Percentiles rank a stretch among this genome's conserved stretches.
These are phyloP conservation scores for Nymphaea thermarum DNA, from an alignment of 164 flowering plant genomes.

Conservation along the genomic window DNA sequence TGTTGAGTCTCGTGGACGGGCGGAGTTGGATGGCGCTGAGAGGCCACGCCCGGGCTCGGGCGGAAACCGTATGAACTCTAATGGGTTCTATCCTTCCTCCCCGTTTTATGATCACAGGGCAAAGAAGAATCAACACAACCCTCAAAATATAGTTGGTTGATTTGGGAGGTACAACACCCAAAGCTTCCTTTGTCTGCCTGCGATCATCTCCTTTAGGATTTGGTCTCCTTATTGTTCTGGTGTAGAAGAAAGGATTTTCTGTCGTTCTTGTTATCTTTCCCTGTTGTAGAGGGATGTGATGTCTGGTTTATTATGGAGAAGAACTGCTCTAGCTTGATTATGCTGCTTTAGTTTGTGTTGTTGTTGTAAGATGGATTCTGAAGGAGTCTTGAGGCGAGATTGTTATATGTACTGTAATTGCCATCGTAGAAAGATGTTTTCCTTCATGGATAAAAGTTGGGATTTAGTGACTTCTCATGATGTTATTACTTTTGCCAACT, in stretches of 20 bases:
- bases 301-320: background rate
- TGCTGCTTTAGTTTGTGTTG: background rate
- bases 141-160: background rate
- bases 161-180: background rate
- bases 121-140: background rate
- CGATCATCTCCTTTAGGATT: background rate
- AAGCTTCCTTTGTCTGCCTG: background rate
- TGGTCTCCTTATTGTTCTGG: background rate
- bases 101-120: slow-evolving; percentile 1
- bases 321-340: background rate
- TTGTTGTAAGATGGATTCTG: background rate
- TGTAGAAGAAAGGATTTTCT: background rate
- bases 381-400: background rate
- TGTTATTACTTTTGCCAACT: background rate
- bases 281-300: background rate
- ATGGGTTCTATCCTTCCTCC: slow-evolving; percentile 22
- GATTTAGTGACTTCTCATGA: background rate
- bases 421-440: background rate
- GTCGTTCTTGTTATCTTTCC: background rate
- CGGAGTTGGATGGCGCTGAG: slow-evolving; percentile 14
- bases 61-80: slow-evolving; percentile 36
- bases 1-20: slow-evolving; percentile 26
- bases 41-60: slow-evolving; percentile 39
- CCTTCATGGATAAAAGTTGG: background rate
- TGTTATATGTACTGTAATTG: background rate